Percentiles rank a stretch among this genome's conserved stretches.
These are phyloP conservation scores for Paecilomyces niveus DNA, from an alignment of 2,329 filamentous ascomycete species.

Conservation along the genomic window DNA sequence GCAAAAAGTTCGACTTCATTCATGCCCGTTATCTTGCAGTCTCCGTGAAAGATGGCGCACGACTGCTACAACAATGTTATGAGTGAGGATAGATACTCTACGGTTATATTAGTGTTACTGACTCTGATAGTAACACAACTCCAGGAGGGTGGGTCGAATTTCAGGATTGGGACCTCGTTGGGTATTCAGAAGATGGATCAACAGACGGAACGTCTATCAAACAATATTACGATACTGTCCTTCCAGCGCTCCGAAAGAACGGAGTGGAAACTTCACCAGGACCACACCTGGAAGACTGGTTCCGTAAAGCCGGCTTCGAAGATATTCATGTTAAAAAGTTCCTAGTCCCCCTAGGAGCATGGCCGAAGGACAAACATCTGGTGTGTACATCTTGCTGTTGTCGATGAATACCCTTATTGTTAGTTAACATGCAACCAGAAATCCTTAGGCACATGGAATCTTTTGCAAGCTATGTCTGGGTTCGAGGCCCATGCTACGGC, in stretches of 20 bases:
- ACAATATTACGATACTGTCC: neutral
- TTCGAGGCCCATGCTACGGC: neutral
- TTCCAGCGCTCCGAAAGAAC: neutral
- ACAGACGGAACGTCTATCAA: neutral
- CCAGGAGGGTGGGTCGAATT: constrained; percentile 33
- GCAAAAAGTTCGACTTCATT: constrained; percentile 48
- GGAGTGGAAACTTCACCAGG: neutral
- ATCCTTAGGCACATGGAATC: neutral
- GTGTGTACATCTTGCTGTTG: neutral
- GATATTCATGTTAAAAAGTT: constrained; percentile 10
- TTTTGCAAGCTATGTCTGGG: neutral
- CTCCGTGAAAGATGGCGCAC: constrained; percentile 51
- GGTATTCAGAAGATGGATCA: constrained; percentile 16
- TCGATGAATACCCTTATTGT: neutral
- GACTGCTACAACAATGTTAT: constrained; percentile 40
- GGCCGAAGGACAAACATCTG: constrained; percentile 4
- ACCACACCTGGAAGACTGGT: constrained; percentile 7
- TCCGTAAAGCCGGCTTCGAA: constrained; percentile 15
- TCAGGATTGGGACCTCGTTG: constrained; percentile 23
- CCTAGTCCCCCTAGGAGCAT: constrained; percentile 15
- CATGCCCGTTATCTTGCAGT: constrained; percentile 53
- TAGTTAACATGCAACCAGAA: neutral
- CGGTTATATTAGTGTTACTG: neutral
- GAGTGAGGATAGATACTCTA: constrained; percentile 21
- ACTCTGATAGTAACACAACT: constrained; percentile 16